A percentile compares a stretch with the other conserved stretches of the same genome.
These are phyloP conservation scores for Trifolium repens DNA, from an alignment of 306 rosid species.

Conservation along the genomic window DNA sequence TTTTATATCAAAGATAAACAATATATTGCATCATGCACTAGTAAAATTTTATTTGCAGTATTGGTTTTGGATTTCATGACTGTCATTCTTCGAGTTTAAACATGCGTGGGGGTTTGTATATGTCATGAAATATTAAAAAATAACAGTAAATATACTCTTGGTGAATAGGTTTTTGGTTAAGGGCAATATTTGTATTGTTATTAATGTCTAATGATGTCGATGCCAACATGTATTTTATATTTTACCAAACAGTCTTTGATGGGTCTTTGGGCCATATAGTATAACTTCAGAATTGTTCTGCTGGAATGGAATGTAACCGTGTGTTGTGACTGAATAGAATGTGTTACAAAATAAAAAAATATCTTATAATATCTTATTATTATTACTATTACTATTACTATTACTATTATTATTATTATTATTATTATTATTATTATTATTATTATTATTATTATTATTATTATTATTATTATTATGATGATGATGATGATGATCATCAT, in stretches of 20 bases:
- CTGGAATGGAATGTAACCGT: neutral
- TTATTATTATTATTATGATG: too few species aligned
- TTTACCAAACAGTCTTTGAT: neutral
- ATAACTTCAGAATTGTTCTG: neutral
- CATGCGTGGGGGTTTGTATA: neutral
- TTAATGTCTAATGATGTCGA: conserved; percentile 24
- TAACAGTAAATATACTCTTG: neutral
- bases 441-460: neutral
- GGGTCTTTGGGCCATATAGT: neutral
- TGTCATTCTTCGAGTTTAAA: conserved; percentile 24
- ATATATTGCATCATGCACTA: conserved; percentile 10
- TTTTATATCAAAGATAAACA: conserved; percentile 24
- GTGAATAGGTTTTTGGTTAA: conserved; percentile 13
- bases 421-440: neutral
- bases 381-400: too few species aligned
- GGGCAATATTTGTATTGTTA: conserved; percentile 17
- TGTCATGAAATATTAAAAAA: conserved; percentile 31
- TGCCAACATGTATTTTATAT: conserved; percentile 5
- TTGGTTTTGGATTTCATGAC: conserved; percentile 16
- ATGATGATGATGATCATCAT: too few species aligned
- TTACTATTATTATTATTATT: too few species aligned
- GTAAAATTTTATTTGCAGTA: neutral
- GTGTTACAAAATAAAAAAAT: neutral
- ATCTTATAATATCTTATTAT: neutral
- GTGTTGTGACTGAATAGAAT: neutral